Evolutionary conservation across 2,329 filamentous ascomycete genomes (phyloP), one percentile per base, ranked within the genome.

Genomic region (Phoma herbarum): DNA sequence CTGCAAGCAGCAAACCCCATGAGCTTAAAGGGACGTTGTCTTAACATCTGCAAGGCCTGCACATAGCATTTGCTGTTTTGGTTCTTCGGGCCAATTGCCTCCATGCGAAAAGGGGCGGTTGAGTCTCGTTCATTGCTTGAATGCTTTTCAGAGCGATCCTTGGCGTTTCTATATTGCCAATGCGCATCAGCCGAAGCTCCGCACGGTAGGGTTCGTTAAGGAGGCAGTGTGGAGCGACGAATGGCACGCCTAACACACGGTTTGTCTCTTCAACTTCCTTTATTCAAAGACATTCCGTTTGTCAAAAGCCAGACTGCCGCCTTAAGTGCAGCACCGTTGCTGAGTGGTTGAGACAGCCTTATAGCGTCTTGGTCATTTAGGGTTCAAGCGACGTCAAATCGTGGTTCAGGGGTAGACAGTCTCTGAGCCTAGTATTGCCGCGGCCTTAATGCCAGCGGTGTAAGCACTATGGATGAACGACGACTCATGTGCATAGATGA

Each of bases 201-300:
- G 18, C 35, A 20, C 4, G 35, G 35, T 16, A 20, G 8, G 35
- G 35, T 16, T 29, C 28, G 50, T 52, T 45, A 42, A 55, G 54
- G 43, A 54, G 51, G 53, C 44, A 44, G 52, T 57, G 48, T 57
- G 58, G 57, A 58, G 60, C 60, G 58, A 59, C 51, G 26, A n/a
- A 47, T 55, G 47, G 50, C 20, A 35, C 31, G 53, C 59, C 50
- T 51, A 33, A 59, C 26, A 12, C 23, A 31, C 18, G 33, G 23
- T 45, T 33, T 35, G 35, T 29, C 43, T 12, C 31, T 39, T 16
- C 25, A 29, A 9, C 39, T 20, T 22, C 28, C 29, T 47, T 26
- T 35, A 4, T 43, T 44, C 39, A 35, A 6, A 39, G 43, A 20
- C 35, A 12, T 43, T 0, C 9, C 14, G 42, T 44, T 31, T 12